Base-by-base conservation (phyloP, 2,329 filamentous ascomycete genomes). In the Ophiocordyceps camponoti-floridani region DNA sequence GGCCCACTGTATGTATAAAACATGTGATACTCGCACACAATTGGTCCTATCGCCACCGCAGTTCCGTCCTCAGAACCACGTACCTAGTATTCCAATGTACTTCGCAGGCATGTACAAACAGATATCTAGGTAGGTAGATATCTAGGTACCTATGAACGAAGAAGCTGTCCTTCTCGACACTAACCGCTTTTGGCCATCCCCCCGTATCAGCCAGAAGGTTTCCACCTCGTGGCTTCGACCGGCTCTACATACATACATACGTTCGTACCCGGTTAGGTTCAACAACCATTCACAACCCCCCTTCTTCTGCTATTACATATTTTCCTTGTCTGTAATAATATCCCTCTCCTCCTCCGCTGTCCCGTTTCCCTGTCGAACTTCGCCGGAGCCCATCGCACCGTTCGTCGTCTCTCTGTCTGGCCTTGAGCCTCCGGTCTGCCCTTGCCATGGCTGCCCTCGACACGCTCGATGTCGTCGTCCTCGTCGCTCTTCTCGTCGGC, bases 401-500 rank as follows among this genome's bases (percentile, higher is more conserved):
- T 18, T n/a, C 35, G 14, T 38, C n/a, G 9, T 7, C 14, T 18
- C 18, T 18, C 35, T 38, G 3, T 14, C 35, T 38, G 35, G 35
- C 35, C 35, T 38, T 16, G 35, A 16, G 35, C 35, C 35, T 14
- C 31, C 31, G 13, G 31, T 38, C n/a, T 14, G 14, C 35, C 14
- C n/a, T 43, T 62, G 72, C 53, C 56, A 96, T 98, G 91, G 86
- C 89, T 53, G 84, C 94, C 73, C 79, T 98, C 60, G 91, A 98
- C 62, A 94, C 87, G 26, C 70, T 98, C 68, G 91, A 98, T 73
- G 73, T 96, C 55, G 64, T 94, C 56, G 91, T 98, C 72, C 83
- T 98, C 52, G 77, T 78, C 49, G 77, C 77, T 47, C 81, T 98
- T 55, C 74, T 96, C 46, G 62, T 93, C 47, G 91, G 86, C 52